Conservation (phyloP, 768 basidiomycete genomes). For the Rhodotorula babjevae region DNA sequence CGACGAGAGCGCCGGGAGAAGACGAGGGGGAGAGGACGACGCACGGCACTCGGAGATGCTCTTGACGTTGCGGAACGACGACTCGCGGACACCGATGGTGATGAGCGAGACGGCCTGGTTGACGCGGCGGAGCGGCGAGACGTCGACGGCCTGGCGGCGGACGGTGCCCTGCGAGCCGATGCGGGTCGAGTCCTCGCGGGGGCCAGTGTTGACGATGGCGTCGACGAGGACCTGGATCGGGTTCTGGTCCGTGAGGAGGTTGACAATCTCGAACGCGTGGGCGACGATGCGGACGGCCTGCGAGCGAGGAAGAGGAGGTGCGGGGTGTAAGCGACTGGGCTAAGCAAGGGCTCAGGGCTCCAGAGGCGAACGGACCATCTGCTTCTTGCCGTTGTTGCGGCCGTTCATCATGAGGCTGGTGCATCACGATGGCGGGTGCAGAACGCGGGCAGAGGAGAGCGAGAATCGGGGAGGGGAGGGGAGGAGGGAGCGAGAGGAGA, state of each 20-base stretch:
- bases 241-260: conserved; percentile 99
- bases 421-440: background rate
- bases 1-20: background rate
- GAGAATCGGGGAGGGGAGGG: background rate
- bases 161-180: conserved; percentile 99
- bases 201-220: conserved; percentile 98
- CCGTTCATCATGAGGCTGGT: conserved; percentile 99
- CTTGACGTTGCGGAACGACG: conserved; percentile 99
- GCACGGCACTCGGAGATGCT: conserved; percentile 84
- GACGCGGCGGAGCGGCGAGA: conserved; percentile 93
- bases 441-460: conserved; percentile 1
- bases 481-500: background rate
- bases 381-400: conserved; percentile 99
- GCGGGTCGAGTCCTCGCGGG: conserved; percentile 98
- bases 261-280: conserved; percentile 98
- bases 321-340: background rate
- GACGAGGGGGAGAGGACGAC: background rate
- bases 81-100: conserved; percentile 96
- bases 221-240: conserved; percentile 98
- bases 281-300: conserved; percentile 93
- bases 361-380: conserved; percentile 52
- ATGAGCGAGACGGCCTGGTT: conserved; percentile 95
- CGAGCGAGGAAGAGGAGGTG: background rate
- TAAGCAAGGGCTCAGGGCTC: background rate
- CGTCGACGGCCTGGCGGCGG: conserved; percentile 98